Evolutionary conservation across 768 basidiomycete genomes (phyloP).

Genomic region (Russula olivacea): DNA sequence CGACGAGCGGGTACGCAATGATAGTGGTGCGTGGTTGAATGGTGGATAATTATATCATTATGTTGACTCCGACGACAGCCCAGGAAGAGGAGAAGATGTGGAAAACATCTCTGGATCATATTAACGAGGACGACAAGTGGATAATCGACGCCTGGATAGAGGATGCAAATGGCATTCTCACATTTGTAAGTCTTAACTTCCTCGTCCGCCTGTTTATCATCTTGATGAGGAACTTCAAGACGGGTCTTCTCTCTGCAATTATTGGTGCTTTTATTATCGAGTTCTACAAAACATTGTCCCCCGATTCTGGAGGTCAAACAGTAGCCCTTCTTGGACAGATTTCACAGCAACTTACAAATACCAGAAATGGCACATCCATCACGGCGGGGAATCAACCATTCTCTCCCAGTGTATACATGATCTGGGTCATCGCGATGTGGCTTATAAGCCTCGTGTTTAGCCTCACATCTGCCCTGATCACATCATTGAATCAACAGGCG

Average conservation of each 20-base stretch:
- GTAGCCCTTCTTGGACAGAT: too few relatives aligned
- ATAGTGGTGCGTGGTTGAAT: not conserved
- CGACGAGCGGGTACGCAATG: not conserved
- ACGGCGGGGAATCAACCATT: not conserved
- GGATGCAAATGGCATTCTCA: not conserved
- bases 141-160: not conserved
- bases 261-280: too few relatives aligned
- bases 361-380: too few relatives aligned
- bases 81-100: not conserved
- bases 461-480: not conserved
- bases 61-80: not conserved
- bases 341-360: too few relatives aligned
- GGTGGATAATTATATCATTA: not conserved
- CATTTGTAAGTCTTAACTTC: not conserved
- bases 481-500: not conserved
- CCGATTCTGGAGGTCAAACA: too few relatives aligned
- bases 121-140: not conserved
- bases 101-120: not conserved
- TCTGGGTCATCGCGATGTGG: not conserved
- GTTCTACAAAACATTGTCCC: too few relatives aligned
- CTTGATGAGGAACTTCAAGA: too few relatives aligned
- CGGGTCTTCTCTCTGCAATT: too few relatives aligned
- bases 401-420: not conserved
- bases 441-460: not conserved
- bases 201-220: too few relatives aligned